phyloP scores from a whole-genome alignment of 1,284 basidiomycete species.

The Sporisorium graminicola region DNA sequence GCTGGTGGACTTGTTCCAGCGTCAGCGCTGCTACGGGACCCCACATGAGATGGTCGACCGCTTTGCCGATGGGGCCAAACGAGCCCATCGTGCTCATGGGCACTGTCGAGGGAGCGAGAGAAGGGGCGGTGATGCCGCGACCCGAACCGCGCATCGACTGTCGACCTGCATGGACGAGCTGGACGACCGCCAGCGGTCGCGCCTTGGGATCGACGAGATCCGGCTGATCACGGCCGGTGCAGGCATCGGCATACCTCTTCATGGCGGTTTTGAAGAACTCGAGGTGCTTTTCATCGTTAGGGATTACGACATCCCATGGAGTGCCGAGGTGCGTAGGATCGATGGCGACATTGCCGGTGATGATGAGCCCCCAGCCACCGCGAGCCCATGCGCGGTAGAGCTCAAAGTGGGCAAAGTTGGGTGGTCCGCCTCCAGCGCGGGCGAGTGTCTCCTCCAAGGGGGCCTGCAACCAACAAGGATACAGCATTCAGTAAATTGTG shows the following conservation, averaged over 20 bases:
- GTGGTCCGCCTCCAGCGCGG: constrained; percentile 57
- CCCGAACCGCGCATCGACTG: constrained; percentile 84
- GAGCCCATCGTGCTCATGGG: constrained; percentile 72
- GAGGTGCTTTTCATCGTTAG: constrained; percentile 69
- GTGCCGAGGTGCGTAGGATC: constrained; percentile 79
- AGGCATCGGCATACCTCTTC: constrained; percentile 53
- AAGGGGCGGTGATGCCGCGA: constrained; percentile 74
- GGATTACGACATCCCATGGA: constrained; percentile 83
- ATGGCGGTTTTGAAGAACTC: constrained; percentile 67
- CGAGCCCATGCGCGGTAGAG: constrained; percentile 84
- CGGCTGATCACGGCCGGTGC: constrained; percentile 50
- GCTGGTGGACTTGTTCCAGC: constrained; percentile 75
- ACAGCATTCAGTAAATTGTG: not conserved
- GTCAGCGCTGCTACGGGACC: constrained; percentile 72
- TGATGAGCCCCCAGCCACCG: constrained; percentile 86
- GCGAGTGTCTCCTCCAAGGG: constrained; percentile 66
- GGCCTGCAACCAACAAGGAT: constrained; percentile 27
- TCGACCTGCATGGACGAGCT: constrained; percentile 86
- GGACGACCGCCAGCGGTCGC: constrained; percentile 74
- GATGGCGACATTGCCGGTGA: constrained; percentile 89
- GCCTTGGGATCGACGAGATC: constrained; percentile 65
- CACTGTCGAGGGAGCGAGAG: constrained; percentile 81
- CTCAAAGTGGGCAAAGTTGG: constrained; percentile 72
- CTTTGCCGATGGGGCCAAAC: constrained; percentile 35
- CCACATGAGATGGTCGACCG: constrained; percentile 71